Conservation (phyloP, 768 basidiomycete genomes). For the Leccinum disarticulatum region DNA sequence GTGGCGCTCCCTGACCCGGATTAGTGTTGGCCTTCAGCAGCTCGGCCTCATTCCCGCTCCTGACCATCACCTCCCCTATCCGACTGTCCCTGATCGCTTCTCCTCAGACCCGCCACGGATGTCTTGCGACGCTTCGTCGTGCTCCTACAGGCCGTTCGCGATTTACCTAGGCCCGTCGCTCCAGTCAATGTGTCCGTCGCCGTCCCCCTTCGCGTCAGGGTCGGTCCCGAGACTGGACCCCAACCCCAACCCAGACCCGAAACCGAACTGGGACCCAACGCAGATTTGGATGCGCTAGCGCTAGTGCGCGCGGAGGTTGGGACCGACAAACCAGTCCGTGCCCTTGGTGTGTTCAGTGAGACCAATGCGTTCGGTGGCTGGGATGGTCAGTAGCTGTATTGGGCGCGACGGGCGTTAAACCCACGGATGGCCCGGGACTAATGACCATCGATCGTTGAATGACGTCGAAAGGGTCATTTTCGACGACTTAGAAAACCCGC, state of each 20-base stretch:
- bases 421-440: not conserved
- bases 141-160: slow-evolving; percentile 3
- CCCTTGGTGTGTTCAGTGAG: too few species aligned
- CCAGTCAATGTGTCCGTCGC: too few species aligned
- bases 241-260: not conserved
- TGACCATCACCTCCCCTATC: slow-evolving; percentile 2
- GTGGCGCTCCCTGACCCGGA: not conserved
- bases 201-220: too few species aligned
- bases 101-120: slow-evolving; percentile 10
- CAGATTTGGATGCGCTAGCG: slow-evolving; percentile 1
- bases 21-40: too few species aligned
- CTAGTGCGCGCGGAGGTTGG: not conserved
- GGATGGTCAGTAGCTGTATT: too few species aligned
- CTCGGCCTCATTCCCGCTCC: slow-evolving; percentile 6
- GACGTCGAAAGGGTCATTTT: slow-evolving; percentile 27
- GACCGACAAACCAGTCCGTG: too few species aligned
- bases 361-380: too few species aligned
- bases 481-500: slow-evolving; percentile 24
- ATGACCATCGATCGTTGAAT: slow-evolving; percentile 15
- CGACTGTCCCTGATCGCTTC: too few species aligned
- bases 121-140: slow-evolving; percentile 9
- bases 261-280: not conserved
- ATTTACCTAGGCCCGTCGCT: not conserved
- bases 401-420: not conserved
- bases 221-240: too few species aligned